Percentiles rank a stretch among this genome's conserved stretches.
Conservation (phyloP, 192 early-diverging fungal species). For the Coemansia reversa region DNA sequence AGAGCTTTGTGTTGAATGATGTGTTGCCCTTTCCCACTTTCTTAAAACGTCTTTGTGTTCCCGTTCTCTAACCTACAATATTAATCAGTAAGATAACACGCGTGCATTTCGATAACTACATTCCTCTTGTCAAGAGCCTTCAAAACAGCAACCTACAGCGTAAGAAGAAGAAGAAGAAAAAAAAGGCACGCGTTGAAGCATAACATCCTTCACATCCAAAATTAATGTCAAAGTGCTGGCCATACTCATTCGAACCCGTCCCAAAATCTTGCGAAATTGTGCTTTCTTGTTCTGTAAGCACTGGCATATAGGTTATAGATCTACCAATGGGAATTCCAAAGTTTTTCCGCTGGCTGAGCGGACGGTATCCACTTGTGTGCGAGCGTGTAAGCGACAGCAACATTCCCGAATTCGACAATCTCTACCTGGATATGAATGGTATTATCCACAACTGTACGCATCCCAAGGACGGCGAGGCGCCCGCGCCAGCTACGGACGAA, state of each 20-base stretch:
- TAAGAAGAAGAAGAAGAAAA: too few species aligned
- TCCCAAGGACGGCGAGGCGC: constrained; percentile 83
- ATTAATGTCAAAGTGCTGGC: too few species aligned
- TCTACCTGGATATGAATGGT: constrained; percentile 99
- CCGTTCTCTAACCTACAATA: neutral
- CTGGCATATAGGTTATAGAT: too few species aligned
- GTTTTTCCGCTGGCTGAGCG: constrained; percentile 98
- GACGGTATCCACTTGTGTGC: constrained; percentile 92
- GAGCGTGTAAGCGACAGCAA: constrained; percentile 86
- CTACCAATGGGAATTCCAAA: constrained; percentile 79
- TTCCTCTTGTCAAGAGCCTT: too few species aligned
- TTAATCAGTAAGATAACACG: neutral
- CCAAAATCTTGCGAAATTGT: too few species aligned
- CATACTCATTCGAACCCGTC: too few species aligned
- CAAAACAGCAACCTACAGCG: too few species aligned
- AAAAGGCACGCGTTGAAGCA: too few species aligned
- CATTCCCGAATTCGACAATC: constrained; percentile 96
- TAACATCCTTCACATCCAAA: too few species aligned
- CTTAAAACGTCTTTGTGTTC: neutral
- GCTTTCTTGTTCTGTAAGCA: neutral
- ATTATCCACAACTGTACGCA: constrained; percentile 98
- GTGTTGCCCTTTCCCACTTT: too few species aligned
- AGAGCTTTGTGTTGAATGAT: too few species aligned
- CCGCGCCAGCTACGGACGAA: constrained; percentile 88
- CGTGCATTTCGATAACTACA: too few species aligned